Evolutionary conservation across 495 filamentous ascomycete species (phyloP).

Genomic region (Neurospora intermedia): DNA sequence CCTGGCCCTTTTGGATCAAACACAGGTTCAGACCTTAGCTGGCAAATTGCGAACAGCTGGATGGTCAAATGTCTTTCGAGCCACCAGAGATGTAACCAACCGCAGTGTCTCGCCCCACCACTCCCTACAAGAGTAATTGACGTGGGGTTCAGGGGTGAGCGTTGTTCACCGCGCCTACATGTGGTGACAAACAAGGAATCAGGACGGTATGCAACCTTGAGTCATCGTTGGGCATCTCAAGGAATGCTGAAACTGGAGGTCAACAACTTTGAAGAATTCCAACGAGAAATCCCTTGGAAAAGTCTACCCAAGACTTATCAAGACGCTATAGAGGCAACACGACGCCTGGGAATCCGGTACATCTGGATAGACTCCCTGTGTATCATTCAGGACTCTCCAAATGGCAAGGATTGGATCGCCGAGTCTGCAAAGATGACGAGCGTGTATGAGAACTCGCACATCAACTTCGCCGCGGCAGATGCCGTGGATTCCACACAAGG

Average conservation of each 20-base stretch:
- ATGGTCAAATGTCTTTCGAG: background rate
- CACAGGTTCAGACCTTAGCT: background rate
- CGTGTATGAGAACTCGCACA: constrained; percentile 20
- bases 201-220: background rate
- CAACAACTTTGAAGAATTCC: background rate
- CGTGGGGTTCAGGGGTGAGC: background rate
- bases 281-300: constrained; percentile 1
- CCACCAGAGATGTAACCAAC: background rate
- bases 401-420: constrained; percentile 18
- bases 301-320: constrained; percentile 16
- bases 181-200: background rate
- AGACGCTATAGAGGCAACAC: constrained; percentile 17
- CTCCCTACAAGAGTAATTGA: background rate
- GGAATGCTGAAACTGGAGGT: background rate
- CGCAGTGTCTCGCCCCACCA: background rate
- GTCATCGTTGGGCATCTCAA: constrained; percentile 2
- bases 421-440: constrained; percentile 27
- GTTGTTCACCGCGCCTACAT: background rate
- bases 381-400: constrained; percentile 12
- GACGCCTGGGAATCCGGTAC: constrained; percentile 9
- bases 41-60: background rate
- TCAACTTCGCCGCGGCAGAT: constrained; percentile 13
- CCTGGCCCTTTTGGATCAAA: background rate
- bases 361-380: constrained; percentile 18
- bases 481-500: background rate